A percentile compares a stretch with the other conserved stretches of the same genome.
These are phyloP conservation scores for Clonostachys chloroleuca DNA, from an alignment of 2,329 filamentous ascomycete genomes.

Conservation along the genomic window DNA sequence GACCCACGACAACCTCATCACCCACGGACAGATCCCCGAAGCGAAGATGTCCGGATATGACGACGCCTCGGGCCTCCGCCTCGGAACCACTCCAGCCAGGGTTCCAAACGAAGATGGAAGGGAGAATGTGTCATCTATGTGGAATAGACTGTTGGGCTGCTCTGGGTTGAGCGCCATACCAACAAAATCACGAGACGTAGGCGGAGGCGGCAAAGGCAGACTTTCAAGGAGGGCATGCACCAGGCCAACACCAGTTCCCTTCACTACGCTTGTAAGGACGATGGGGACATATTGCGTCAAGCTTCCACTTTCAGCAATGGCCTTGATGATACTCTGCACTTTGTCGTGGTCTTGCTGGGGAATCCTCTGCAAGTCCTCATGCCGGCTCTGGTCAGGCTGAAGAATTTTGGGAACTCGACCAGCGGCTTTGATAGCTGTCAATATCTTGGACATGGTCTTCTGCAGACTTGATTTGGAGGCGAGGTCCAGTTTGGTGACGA, in stretches of 20 bases:
- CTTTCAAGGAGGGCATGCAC: slow-evolving; percentile 77
- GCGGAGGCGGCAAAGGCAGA: slow-evolving; percentile 63
- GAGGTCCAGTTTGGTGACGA: slow-evolving; percentile 88
- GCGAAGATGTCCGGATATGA: slow-evolving; percentile 82
- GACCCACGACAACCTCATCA: slow-evolving; percentile 74
- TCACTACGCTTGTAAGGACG: slow-evolving; percentile 80
- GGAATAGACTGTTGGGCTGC: slow-evolving; percentile 66
- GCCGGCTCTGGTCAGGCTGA: slow-evolving; percentile 41
- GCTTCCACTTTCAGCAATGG: slow-evolving; percentile 36
- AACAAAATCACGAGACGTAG: slow-evolving; percentile 49
- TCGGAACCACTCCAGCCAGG: slow-evolving; percentile 7
- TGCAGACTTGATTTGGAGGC: slow-evolving; percentile 70
- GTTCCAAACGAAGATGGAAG: slow-evolving; percentile 55
- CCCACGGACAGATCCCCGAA: slow-evolving; percentile 75
- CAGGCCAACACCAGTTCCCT: slow-evolving; percentile 75
- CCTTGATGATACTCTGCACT: slow-evolving; percentile 49
- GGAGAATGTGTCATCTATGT: slow-evolving; percentile 87
- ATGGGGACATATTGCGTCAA: slow-evolving; percentile 67
- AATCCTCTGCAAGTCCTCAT: slow-evolving; percentile 50
- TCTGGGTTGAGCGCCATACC: slow-evolving; percentile 52
- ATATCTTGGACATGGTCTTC: slow-evolving; percentile 65
- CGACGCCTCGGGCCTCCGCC: slow-evolving; percentile 50
- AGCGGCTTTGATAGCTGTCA: slow-evolving; percentile 73
- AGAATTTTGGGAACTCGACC: slow-evolving; percentile 73
- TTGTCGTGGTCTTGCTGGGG: slow-evolving; percentile 51